phyloP scores from a whole-genome alignment of 371 early-diverging fungal species.

The Syncephalastrum sp. region DNA sequence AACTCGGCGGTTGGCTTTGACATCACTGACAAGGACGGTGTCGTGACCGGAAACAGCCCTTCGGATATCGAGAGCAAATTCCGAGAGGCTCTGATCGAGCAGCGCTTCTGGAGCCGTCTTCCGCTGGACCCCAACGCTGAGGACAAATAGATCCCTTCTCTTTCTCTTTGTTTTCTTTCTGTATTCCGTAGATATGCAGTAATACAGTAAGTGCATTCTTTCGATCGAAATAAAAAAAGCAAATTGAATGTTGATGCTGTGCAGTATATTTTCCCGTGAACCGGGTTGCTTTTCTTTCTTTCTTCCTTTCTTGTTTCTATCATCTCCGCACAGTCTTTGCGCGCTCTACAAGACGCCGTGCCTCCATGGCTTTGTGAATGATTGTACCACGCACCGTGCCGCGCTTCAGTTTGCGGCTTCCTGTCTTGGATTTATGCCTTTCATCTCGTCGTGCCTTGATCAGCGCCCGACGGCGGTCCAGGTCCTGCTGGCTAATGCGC shows the following conservation, averaged over 20 bases:
- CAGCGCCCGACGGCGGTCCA: conserved; percentile 48
- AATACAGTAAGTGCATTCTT: no score
- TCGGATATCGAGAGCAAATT: conserved; percentile 10
- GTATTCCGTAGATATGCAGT: no score
- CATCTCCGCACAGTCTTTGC: conserved; percentile 40
- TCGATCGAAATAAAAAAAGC: no score
- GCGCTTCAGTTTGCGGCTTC: conserved; percentile 25
- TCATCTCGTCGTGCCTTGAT: conserved; percentile 47
- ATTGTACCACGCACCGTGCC: conserved; percentile 39
- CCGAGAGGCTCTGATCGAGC: conserved; percentile 21
- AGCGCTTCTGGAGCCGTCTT: conserved; percentile 35
- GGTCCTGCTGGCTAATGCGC: conserved; percentile 55
- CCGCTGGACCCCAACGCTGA: conserved; percentile 19
- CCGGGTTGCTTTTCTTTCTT: no score
- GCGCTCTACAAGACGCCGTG: conserved; percentile 41
- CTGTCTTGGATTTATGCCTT: conserved; percentile 34
- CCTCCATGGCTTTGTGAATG: conserved; percentile 43
- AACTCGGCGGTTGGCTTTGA: conserved; percentile 12
- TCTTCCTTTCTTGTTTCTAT: no score
- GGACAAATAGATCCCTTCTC: no score
- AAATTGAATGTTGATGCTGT: no score
- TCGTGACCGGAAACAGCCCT: conserved; percentile 11
- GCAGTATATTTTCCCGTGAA: no score
- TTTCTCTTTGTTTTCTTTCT: no score
- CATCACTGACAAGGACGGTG: conserved; percentile 17